Evolutionary conservation across 192 early-diverging fungal species (phyloP), one percentile per base, ranked within the genome.

Genomic region (Allomyces macrogynus): DNA sequence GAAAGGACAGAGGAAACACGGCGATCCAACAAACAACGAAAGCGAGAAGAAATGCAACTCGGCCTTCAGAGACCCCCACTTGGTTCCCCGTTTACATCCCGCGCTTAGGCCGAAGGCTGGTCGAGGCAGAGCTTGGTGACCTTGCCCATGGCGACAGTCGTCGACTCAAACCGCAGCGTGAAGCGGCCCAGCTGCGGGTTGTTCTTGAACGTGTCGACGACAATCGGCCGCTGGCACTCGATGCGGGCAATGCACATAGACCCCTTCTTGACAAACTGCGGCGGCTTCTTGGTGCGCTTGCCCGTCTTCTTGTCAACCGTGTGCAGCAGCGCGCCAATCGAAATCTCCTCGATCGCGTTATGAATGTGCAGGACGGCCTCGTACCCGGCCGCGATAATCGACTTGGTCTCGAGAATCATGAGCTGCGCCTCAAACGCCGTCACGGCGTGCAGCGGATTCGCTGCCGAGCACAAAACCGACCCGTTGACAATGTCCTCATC

Each of bases 161-260:
- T 82, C 67, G 90, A 92, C 80, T 99, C 93, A 69, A 96, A 93
- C 69, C 96, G 87, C 25, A 99, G 79, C n/a, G 94, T 99, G 76
- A 99, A 97, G 62, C 96, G 84, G 49, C 96, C 96, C 16, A 99
- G 74, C 70, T 94, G 92, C 57, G 89, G 86, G 65, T 88, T 86
- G 24, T 91, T 87, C 20, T 77, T 77, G 75, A 86, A 97, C 25
- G 84, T 78, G 72, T 99, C 96, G 11, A 94, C 74, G 68, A 92
- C 93, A 23, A 96, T 74, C 11, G 87, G 78, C 63, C 82, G 81
- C 62, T 76, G 64, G 20, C 82, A 80, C 74, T 91, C 87, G 61
- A 99, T 82, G 64, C 86, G 78, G 16, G 85, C 94, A 77, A 95
- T 91, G 66, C 81, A 86, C 43, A 83, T 82, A 67, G 95, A 90